These are phyloP conservation scores for Saitozyma podzolica DNA, from an alignment of 768 basidiomycete genomes.

Conservation along the genomic window DNA sequence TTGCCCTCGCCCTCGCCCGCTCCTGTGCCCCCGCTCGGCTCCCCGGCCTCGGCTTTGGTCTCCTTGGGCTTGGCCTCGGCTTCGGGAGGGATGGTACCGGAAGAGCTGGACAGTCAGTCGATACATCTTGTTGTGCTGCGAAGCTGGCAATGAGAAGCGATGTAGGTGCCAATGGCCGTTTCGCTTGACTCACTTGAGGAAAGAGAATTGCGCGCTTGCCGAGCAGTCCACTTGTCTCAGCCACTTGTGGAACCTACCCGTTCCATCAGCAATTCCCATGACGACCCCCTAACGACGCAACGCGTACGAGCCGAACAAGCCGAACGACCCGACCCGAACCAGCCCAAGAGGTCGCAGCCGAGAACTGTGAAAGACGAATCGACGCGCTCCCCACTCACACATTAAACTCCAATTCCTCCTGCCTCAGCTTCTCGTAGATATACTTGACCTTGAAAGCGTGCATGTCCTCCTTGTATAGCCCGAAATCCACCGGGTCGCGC, in stretches of 20 bases:
- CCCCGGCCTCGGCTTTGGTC: conserved; percentile 56
- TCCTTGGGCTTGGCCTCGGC: conserved; percentile 61
- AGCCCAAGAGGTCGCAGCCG: background rate
- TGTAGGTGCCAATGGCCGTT: background rate
- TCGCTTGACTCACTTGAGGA: conserved; percentile 68
- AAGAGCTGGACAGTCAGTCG: conserved; percentile 60
- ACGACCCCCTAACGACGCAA: background rate
- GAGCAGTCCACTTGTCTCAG: conserved; percentile 41
- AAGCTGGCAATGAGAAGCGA: background rate
- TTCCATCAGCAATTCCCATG: conserved; percentile 7
- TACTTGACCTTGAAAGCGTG: conserved; percentile 77
- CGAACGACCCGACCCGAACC: background rate
- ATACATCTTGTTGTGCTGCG: no score
- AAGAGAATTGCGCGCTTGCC: conserved; percentile 59
- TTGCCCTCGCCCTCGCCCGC: conserved; percentile 10
- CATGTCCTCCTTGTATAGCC: conserved; percentile 65
- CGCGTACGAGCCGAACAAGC: background rate
- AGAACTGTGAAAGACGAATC: background rate
- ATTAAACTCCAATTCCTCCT: conserved; percentile 74
- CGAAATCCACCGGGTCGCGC: conserved; percentile 55
- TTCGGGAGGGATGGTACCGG: conserved; percentile 70
- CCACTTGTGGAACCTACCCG: conserved; percentile 45
- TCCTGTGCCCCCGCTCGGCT: conserved; percentile 22
- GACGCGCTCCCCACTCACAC: conserved; percentile 60
- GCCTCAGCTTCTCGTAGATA: conserved; percentile 84